phyloP scores from a whole-genome alignment of 2,329 filamentous ascomycete species.

The Penicillium brevicompactum region DNA sequence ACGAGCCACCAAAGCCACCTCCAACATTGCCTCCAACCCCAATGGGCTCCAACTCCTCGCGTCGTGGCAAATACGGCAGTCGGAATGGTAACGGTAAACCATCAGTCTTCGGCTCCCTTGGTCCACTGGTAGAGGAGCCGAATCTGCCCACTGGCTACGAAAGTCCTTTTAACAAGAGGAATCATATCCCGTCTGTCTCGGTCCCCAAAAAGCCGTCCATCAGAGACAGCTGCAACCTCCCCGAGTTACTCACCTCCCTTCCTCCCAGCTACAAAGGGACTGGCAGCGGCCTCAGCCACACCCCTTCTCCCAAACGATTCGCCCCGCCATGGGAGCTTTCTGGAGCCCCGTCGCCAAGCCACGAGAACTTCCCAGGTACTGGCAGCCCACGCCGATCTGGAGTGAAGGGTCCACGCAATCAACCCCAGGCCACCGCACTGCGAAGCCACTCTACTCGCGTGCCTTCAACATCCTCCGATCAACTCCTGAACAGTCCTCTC shows the following conservation, averaged over 20 bases:
- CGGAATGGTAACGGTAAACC: constrained; percentile 23
- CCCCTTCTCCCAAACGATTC: constrained; percentile 34
- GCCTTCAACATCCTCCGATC: constrained; percentile 9
- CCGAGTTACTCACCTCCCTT: constrained; percentile 30
- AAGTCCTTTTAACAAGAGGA: constrained; percentile 30
- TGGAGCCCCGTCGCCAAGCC: constrained; percentile 22
- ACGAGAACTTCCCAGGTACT: constrained; percentile 26
- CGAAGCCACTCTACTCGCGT: constrained; percentile 23
- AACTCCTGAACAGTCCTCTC: background rate
- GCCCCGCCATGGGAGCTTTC: constrained; percentile 29
- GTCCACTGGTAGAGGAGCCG: constrained; percentile 25
- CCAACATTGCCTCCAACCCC: constrained; percentile 11
- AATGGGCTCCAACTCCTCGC: constrained; percentile 13
- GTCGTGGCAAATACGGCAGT: constrained; percentile 20
- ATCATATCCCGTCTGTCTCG: constrained; percentile 17
- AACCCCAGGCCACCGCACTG: constrained; percentile 22
- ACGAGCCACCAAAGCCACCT: constrained; percentile 15
- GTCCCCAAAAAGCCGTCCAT: constrained; percentile 15
- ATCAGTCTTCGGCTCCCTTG: constrained; percentile 19
- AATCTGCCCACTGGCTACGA: constrained; percentile 11
- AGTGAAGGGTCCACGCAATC: constrained; percentile 38
- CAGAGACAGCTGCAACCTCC: constrained; percentile 25
- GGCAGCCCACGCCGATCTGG: constrained; percentile 36
- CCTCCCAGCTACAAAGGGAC: constrained; percentile 8
- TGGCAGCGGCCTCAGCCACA: constrained; percentile 25